These are phyloP conservation scores for Pleurotus giganteus DNA, from an alignment of 768 basidiomycete species.

Conservation along the genomic window DNA sequence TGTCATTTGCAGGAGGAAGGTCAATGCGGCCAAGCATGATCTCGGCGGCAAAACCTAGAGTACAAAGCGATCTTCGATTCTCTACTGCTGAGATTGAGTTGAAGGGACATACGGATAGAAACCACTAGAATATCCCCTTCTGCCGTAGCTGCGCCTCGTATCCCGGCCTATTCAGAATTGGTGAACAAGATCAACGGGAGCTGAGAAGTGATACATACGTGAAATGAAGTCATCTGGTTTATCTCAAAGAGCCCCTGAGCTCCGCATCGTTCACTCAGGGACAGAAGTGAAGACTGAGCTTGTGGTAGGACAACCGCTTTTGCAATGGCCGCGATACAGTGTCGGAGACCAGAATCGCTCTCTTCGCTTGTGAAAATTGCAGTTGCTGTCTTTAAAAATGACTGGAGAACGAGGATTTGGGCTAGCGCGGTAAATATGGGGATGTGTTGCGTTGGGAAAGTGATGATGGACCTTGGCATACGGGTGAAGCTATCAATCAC, in stretches of 20 bases:
- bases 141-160: constrained; percentile 39
- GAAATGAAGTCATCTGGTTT: constrained; percentile 31
- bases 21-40: constrained; percentile 20
- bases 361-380: constrained; percentile 23
- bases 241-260: constrained; percentile 39
- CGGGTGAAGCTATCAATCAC: constrained; percentile 19
- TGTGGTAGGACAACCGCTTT: constrained; percentile 19
- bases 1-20: constrained; percentile 17
- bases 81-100: too few relatives aligned
- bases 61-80: too few relatives aligned
- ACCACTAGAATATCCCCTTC: constrained; percentile 44
- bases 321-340: constrained; percentile 21
- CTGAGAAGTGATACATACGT: constrained; percentile 27
- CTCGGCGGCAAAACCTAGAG: constrained; percentile 26
- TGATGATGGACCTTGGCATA: constrained; percentile 23
- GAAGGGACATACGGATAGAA: constrained; percentile 35
- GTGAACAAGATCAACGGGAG: not conserved
- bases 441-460: constrained; percentile 39
- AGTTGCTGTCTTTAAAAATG: constrained; percentile 22
- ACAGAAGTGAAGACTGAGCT: constrained; percentile 14
- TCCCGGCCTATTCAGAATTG: constrained; percentile 26
- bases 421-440: constrained; percentile 36
- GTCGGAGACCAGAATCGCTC: constrained; percentile 15
- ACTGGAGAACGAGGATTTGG: constrained; percentile 32
- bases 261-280: constrained; percentile 36